These are phyloP conservation scores for Penicillium taxi DNA, from an alignment of 495 filamentous ascomycete genomes.

Conservation along the genomic window DNA sequence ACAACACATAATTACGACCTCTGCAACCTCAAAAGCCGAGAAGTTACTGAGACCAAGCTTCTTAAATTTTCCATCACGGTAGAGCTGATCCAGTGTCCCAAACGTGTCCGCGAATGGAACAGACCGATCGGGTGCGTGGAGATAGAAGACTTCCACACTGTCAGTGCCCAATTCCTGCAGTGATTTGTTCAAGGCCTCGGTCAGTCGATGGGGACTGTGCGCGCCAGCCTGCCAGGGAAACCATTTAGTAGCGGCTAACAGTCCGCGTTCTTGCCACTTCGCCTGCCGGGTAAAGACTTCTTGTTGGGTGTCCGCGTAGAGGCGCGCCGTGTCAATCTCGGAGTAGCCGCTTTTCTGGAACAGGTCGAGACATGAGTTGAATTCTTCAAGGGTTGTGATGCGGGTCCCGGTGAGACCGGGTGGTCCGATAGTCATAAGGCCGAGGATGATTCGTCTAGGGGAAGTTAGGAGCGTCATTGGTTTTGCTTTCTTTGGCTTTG, in stretches of 20 bases:
- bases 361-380: not conserved
- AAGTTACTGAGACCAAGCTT: conserved; percentile 72
- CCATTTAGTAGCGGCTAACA: not conserved
- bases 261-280: not conserved
- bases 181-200: not conserved
- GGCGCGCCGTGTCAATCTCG: not conserved
- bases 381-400: not conserved
- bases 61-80: conserved; percentile 78
- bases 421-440: not conserved
- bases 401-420: not conserved
- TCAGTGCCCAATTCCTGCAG: not conserved
- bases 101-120: conserved; percentile 71
- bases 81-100: conserved; percentile 61
- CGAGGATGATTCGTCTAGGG: not conserved
- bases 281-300: not conserved
- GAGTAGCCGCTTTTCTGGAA: not conserved
- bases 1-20: conserved; percentile 69
- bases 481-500: too few species aligned
- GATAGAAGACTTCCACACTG: conserved; percentile 42
- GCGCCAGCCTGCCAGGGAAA: not conserved
- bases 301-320: not conserved
- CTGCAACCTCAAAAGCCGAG: conserved; percentile 80
- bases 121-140: conserved; percentile 74
- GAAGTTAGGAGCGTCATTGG: too few species aligned
- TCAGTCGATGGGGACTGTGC: not conserved